phyloP scores from a whole-genome alignment of 164 flowering plant genomes.

The Liriodendron chinense region DNA sequence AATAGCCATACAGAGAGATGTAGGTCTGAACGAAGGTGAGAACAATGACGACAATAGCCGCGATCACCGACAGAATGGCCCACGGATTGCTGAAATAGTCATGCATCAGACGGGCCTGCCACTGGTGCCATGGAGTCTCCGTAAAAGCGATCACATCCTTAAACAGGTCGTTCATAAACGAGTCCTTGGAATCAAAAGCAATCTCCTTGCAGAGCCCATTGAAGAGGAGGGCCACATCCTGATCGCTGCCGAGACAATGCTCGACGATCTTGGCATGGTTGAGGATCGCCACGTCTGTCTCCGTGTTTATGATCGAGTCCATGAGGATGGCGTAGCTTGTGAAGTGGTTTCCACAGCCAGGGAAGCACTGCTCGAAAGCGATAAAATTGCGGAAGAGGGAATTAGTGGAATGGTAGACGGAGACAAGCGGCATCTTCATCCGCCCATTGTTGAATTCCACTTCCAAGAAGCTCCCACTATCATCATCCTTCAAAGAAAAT shows the following conservation, averaged over 20 bases:
- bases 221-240: background rate
- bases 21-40: background rate
- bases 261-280: background rate
- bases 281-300: background rate
- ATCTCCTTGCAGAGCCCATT: background rate
- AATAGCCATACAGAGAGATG: background rate
- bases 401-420: background rate
- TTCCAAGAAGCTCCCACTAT: background rate
- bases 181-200: background rate
- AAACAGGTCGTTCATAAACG: background rate
- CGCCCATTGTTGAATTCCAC: background rate
- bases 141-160: background rate
- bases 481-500: background rate
- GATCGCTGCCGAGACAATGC: background rate
- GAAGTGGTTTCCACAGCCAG: background rate
- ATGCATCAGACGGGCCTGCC: background rate
- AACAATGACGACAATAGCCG: background rate
- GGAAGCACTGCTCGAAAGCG: background rate
- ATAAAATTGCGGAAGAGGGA: background rate
- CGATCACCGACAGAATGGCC: background rate
- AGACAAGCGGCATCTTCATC: background rate
- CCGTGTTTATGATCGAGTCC: background rate
- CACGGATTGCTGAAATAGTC: constrained; percentile 2
- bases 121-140: background rate
- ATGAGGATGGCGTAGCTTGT: background rate